Conservation (phyloP, 1,284 basidiomycete genomes). For the Hypsizygus ulmarius region DNA sequence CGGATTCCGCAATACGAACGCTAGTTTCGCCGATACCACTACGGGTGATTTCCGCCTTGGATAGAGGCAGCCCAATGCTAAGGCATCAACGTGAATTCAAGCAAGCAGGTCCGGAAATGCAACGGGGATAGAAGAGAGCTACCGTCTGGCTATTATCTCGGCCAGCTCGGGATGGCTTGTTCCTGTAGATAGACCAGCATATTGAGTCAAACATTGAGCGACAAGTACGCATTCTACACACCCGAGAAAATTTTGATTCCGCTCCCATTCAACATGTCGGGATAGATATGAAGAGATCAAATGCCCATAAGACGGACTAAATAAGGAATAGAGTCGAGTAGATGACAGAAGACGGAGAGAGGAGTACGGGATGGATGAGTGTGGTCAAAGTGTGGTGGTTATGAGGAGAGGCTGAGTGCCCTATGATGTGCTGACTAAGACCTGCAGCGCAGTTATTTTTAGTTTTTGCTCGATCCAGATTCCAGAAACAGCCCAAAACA, state of each 20-base stretch:
- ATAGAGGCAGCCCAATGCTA: conserved; percentile 83
- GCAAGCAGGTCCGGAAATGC: conserved; percentile 10
- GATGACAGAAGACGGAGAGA: neutral
- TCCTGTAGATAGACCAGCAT: conserved; percentile 43
- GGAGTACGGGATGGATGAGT: no score
- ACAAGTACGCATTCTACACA: conserved; percentile 37
- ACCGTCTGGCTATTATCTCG: conserved; percentile 92
- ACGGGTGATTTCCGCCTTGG: conserved; percentile 81
- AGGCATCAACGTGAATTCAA: conserved; percentile 1
- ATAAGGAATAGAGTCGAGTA: neutral
- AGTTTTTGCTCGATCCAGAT: no score
- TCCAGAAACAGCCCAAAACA: no score
- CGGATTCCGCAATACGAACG: conserved; percentile 92
- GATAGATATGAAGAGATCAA: conserved; percentile 5
- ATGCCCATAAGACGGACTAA: conserved; percentile 19
- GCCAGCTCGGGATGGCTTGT: conserved; percentile 97
- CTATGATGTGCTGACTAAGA: no score
- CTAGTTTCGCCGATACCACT: conserved; percentile 92
- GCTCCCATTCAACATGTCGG: conserved; percentile 69
- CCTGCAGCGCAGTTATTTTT: no score
- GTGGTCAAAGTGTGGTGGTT: no score
- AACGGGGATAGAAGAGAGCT: conserved; percentile 27
- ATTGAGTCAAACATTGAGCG: conserved; percentile 3
- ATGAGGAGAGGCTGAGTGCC: no score
- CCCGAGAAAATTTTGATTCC: conserved; percentile 93